Percentiles rank a stretch among this genome's conserved stretches.
Evolutionary conservation across 352 stramenopile species (phyloP).

Genomic region (Phytophthora constricta): DNA sequence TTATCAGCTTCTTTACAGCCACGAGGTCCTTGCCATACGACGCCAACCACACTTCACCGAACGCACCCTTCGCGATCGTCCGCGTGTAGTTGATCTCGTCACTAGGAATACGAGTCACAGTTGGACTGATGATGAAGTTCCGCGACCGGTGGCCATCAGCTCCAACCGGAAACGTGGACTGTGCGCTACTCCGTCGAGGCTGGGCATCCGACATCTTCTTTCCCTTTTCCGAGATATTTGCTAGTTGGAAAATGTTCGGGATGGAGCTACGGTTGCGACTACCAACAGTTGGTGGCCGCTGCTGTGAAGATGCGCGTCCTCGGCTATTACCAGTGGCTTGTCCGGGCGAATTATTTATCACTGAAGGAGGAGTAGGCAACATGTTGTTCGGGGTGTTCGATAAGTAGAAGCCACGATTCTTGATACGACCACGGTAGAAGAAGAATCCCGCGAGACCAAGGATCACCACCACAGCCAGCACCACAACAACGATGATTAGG

Average conservation of each 20-base stretch:
- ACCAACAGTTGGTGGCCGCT: conserved; percentile 30
- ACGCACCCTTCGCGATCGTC: conserved; percentile 81
- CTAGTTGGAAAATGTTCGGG: conserved; percentile 40
- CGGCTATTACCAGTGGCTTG: conserved; percentile 36
- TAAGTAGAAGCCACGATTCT: conserved; percentile 43
- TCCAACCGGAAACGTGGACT: conserved; percentile 31
- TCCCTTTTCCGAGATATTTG: conserved; percentile 38
- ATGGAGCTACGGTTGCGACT: conserved; percentile 37
- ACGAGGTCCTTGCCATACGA: conserved; percentile 70
- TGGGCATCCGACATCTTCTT: conserved; percentile 45
- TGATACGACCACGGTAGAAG: conserved; percentile 56
- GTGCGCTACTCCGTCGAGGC: conserved; percentile 40
- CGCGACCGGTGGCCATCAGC: conserved; percentile 22
- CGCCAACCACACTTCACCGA: conserved; percentile 85
- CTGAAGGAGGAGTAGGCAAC: conserved; percentile 43
- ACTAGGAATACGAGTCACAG: conserved; percentile 59
- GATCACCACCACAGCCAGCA: conserved; percentile 55
- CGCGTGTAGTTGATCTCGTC: conserved; percentile 83
- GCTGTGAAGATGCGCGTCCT: conserved; percentile 39
- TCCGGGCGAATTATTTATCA: conserved; percentile 32
- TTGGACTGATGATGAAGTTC: conserved; percentile 49
- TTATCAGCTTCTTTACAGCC: conserved; percentile 84
- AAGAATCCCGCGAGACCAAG: conserved; percentile 53
- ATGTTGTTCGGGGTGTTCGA: conserved; percentile 46
- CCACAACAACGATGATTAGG: conserved; percentile 63